A percentile compares a stretch with the other conserved stretches of the same genome.
Conservation (phyloP, 805 yeast genomes). For the Kazachstania taianensis region DNA sequence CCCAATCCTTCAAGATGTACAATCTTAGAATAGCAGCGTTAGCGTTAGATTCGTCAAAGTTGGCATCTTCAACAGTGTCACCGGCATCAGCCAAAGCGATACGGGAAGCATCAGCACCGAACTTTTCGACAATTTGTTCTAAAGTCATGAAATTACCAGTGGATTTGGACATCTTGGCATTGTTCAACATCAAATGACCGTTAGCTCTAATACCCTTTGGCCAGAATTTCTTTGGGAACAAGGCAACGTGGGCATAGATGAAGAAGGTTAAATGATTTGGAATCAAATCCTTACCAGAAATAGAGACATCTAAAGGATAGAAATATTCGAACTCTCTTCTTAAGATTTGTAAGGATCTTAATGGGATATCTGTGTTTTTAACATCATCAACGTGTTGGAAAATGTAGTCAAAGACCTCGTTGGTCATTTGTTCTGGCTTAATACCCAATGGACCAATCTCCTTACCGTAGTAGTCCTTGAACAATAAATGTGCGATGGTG, state of each 20-base stretch:
- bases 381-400: constrained; percentile 60
- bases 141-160: constrained; percentile 95
- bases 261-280: constrained; percentile 96
- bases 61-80: constrained; percentile 94
- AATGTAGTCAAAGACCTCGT: constrained; percentile 85
- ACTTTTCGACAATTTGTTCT: constrained; percentile 72
- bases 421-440: constrained; percentile 77
- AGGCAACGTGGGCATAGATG: constrained; percentile 84
- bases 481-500: constrained; percentile 80
- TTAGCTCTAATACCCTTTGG: constrained; percentile 90
- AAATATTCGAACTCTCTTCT: constrained; percentile 95
- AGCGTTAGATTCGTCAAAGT: constrained; percentile 92
- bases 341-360: constrained; percentile 54
- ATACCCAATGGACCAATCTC: constrained; percentile 64
- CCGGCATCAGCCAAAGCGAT: constrained; percentile 98
- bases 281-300: constrained; percentile 93
- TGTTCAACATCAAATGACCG: constrained; percentile 91
- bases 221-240: constrained; percentile 88
- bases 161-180: constrained; percentile 95
- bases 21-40: constrained; percentile 95
- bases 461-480: constrained; percentile 76
- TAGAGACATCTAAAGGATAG: constrained; percentile 85
- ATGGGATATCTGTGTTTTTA: constrained; percentile 47
- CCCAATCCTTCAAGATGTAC: constrained; percentile 90
- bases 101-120: constrained; percentile 96